A percentile compares a stretch with the other conserved stretches of the same genome.
Conservation (phyloP, 805 yeast genomes). For the Lipomyces orientalis region DNA sequence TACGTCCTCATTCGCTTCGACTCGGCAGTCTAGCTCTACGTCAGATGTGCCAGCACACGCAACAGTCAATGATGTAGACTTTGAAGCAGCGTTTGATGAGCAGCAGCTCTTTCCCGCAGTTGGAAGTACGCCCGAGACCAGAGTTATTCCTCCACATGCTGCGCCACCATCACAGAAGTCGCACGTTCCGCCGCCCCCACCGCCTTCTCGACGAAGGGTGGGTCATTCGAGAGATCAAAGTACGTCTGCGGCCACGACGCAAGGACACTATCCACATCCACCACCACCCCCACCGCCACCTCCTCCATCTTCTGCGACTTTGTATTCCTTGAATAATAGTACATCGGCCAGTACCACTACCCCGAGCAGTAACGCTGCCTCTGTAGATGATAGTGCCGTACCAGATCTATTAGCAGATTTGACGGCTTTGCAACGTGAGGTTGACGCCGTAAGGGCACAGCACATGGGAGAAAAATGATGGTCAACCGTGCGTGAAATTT, state of each 20-base stretch:
- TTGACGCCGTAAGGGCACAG: conserved; percentile 32
- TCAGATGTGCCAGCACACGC: background rate
- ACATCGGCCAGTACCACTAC: conserved; percentile 5
- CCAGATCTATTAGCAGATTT: conserved; percentile 37
- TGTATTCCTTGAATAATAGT: background rate
- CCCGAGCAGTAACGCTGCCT: background rate
- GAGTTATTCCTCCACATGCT: background rate
- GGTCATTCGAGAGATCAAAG: conserved; percentile 9
- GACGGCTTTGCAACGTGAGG: conserved; percentile 32
- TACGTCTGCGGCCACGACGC: background rate
- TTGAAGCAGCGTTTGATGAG: background rate
- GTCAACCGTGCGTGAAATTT: background rate
- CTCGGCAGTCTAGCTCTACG: background rate
- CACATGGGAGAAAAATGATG: conserved; percentile 7
- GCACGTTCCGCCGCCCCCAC: conserved; percentile 28
- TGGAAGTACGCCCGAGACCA: background rate
- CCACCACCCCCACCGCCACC: conserved; percentile 22
- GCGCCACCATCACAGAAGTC: conserved; percentile 5
- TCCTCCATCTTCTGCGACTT: conserved; percentile 15
- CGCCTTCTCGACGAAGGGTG: conserved; percentile 27
- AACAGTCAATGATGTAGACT: background rate
- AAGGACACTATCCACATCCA: conserved; percentile 12
- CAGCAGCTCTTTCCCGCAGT: conserved; percentile 1
- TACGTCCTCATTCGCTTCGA: background rate
- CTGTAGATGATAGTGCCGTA: conserved; percentile 14